phyloP scores from a whole-genome alignment of 352 stramenopile genomes.

The Globisporangium yorkense region DNA sequence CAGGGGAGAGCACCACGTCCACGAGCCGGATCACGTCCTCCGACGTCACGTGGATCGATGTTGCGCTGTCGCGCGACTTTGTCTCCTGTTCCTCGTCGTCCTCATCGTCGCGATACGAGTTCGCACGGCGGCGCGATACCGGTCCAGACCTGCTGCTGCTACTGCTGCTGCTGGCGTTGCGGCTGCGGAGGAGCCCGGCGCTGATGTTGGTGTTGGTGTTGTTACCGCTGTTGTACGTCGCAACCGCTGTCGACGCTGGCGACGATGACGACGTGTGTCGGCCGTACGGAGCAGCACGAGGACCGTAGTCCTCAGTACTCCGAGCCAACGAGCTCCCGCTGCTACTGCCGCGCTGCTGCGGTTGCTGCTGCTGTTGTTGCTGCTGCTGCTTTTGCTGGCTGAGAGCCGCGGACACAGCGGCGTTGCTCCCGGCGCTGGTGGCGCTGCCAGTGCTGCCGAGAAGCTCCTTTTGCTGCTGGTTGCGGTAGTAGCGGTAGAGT shows the following conservation, averaged over 20 bases:
- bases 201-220: conserved; percentile 6
- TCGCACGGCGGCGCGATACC: conserved; percentile 6
- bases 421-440: background rate
- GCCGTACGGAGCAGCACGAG: background rate
- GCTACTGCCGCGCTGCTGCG: conserved; percentile 1
- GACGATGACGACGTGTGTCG: conserved; percentile 3
- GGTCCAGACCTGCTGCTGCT: background rate
- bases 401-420: background rate
- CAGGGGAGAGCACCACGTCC: conserved; percentile 63
- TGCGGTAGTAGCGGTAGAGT: conserved; percentile 73
- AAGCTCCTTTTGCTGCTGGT: conserved; percentile 49
- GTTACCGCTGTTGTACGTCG: conserved; percentile 8
- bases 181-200: background rate
- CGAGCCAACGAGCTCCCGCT: background rate
- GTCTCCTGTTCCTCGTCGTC: conserved; percentile 26
- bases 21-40: conserved; percentile 73
- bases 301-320: background rate
- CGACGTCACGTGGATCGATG: conserved; percentile 54
- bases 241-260: conserved; percentile 2
- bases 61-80: conserved; percentile 31
- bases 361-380: conserved; percentile 10
- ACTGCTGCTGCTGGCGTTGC: conserved; percentile 13
- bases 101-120: background rate
- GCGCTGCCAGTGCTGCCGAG: conserved; percentile 6
- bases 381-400: conserved; percentile 7